phyloP scores from a whole-genome alignment of 129 eudicot genomes.

The Escallonia herrerae region DNA sequence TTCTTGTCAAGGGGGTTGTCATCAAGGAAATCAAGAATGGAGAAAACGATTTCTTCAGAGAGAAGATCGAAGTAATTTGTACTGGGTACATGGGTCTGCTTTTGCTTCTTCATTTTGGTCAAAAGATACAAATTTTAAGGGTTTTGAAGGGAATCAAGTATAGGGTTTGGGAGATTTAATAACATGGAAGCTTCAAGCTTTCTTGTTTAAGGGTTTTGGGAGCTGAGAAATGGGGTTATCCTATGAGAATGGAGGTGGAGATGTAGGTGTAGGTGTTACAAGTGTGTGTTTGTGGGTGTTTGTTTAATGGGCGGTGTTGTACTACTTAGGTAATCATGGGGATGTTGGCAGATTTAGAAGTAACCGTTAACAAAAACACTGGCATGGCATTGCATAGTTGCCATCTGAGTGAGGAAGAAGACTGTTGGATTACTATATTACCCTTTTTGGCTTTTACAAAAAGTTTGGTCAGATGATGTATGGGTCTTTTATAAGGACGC shows the following conservation, averaged over 20 bases:
- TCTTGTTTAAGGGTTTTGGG: background rate
- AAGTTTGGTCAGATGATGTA: constrained; percentile 12
- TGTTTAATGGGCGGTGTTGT: background rate
- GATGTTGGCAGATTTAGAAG: constrained; percentile 18
- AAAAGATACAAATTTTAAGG: constrained; percentile 1
- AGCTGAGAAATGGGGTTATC: background rate
- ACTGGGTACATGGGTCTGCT: constrained; percentile 15
- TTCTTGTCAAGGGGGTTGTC: constrained; percentile 54
- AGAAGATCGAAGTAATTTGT: constrained; percentile 50
- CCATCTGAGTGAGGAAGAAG: constrained; percentile 47
- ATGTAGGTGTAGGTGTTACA: too few species aligned
- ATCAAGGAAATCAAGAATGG: constrained; percentile 56
- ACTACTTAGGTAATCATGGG: background rate
- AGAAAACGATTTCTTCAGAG: constrained; percentile 62
- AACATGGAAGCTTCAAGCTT: background rate
- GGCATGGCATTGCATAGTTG: constrained; percentile 37
- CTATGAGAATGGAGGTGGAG: constrained; percentile 1
- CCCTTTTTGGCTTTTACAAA: constrained; percentile 19
- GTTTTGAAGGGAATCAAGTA: background rate
- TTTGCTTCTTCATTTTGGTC: constrained; percentile 58
- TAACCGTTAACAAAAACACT: constrained; percentile 50
- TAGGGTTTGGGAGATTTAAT: constrained; percentile 9
- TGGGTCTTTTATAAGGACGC: constrained; percentile 12
- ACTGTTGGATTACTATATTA: constrained; percentile 17
- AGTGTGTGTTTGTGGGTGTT: too few species aligned